A percentile compares a stretch with the other conserved stretches of the same genome.
phyloP scores from a whole-genome alignment of 768 basidiomycete species.

The Lentinula guzmanii region DNA sequence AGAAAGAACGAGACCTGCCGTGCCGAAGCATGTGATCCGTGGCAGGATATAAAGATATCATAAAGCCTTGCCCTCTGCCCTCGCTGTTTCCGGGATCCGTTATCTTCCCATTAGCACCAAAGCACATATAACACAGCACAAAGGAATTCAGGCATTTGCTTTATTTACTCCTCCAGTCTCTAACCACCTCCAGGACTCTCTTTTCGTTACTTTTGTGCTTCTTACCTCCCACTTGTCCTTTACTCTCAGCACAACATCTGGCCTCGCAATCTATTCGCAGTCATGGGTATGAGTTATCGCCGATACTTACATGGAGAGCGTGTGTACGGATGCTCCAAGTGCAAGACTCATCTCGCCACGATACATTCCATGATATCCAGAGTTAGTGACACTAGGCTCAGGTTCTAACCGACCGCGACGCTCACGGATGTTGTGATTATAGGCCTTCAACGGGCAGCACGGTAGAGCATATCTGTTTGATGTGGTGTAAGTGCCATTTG shows the following conservation, averaged over 20 bases:
- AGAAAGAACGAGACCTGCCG: not conserved
- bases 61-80: slow-evolving; percentile 1
- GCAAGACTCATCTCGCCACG: slow-evolving; percentile 88
- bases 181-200: slow-evolving; percentile 22
- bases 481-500: slow-evolving; percentile 60
- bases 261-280: slow-evolving; percentile 5
- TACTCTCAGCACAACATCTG: not conserved
- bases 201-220: slow-evolving; percentile 26
- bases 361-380: slow-evolving; percentile 88
- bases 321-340: slow-evolving; percentile 83
- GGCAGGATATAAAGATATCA: not conserved
- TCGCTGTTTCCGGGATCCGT: not conserved
- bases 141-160: not conserved
- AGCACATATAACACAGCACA: not conserved
- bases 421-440: slow-evolving; percentile 6
- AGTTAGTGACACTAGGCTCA: slow-evolving; percentile 35
- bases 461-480: slow-evolving; percentile 94
- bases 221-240: slow-evolving; percentile 41
- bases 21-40: not conserved
- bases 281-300: slow-evolving; percentile 88
- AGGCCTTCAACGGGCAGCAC: slow-evolving; percentile 98
- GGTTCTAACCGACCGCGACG: not conserved
- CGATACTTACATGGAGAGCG: slow-evolving; percentile 80
- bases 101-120: slow-evolving; percentile 1
- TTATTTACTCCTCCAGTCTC: slow-evolving; percentile 6